Percentiles rank a stretch among this genome's conserved stretches.
Conservation (phyloP, 192 early-diverging fungal species). For the Linnemannia exigua region DNA sequence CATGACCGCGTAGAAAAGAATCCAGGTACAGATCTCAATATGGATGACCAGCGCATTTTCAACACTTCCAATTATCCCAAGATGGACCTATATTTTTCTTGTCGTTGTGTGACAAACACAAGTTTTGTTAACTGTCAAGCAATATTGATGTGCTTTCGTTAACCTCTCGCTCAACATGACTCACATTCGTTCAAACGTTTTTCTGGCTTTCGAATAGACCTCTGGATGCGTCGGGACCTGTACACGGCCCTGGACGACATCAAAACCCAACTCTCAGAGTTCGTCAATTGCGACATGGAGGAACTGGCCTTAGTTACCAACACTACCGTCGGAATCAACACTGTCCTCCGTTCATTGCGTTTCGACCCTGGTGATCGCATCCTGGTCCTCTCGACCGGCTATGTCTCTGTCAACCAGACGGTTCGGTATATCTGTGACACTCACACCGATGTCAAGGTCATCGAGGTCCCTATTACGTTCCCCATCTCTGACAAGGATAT, state of each 20-base stretch:
- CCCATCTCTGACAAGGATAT: constrained; percentile 63
- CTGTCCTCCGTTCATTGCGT: constrained; percentile 61
- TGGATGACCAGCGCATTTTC: neutral
- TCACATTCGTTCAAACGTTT: neutral
- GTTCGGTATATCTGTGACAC: constrained; percentile 61
- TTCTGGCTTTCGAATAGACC: constrained; percentile 57
- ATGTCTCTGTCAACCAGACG: constrained; percentile 62
- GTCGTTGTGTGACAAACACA: neutral
- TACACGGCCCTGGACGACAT: constrained; percentile 39
- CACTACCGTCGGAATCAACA: constrained; percentile 69
- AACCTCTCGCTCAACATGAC: constrained; percentile 31
- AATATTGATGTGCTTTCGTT: neutral
- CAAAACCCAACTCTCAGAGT: constrained; percentile 48
- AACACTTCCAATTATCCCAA: neutral
- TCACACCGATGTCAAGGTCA: constrained; percentile 54
- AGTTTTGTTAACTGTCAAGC: neutral
- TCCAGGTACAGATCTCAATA: constrained; percentile 21
- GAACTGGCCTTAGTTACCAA: constrained; percentile 73
- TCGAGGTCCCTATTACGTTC: constrained; percentile 61
- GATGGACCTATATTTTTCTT: neutral
- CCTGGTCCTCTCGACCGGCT: constrained; percentile 70
- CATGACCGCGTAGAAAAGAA: constrained; percentile 31
- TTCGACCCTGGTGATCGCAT: constrained; percentile 64
- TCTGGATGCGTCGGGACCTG: constrained; percentile 64
- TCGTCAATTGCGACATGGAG: constrained; percentile 64